Base-by-base conservation (phyloP, 73 alveolate species). In the Paramecium tetraurelia region DNA sequence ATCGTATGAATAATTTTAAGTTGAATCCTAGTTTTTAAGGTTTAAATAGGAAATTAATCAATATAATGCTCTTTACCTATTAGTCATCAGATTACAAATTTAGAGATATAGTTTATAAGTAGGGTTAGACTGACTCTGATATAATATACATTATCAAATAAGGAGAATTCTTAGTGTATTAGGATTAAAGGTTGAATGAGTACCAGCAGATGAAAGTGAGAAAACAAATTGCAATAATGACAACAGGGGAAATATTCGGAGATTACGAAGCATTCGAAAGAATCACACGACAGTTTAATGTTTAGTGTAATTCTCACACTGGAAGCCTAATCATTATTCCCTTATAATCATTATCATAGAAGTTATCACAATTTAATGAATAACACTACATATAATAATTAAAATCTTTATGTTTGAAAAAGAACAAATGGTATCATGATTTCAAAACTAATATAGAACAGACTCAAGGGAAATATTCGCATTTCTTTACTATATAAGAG, bases 191-290 rank as follows among this genome's bases (percentile, higher is more conserved):
- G 48, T 6, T 40, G 40, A 75, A 14, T 75, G 59, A 35, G 38
- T 24, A 35, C 4, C 14, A 35, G 16, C 14, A 40, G 40, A 35
- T 36, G 10, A 22, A 22, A 22, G 57, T 44, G 8, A 80, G 70
- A 44, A 22, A 80, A 80, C 3, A 80, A 14, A 35, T 80, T 18
- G 90, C 90, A 41, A 24, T 80, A 16, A 41, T 80, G 43, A 48
- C 46, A 3, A 33, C 90, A 6, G 90, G 90, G 11, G 70, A 41
- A 20, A 21, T 80, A 8, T 80, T 80, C 43, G 90, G 90, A 27
- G 75, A 80, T 72, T 72, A 72, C 9, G 90, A 80, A 80, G 90
- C 90, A 41, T 80, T 80, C 46, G 72, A 33, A 41, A 46, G 31
- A 31, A 41, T 44, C 21, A 20, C 76, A 18, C 48, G 90, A 3